phyloP scores from a whole-genome alignment of 768 basidiomycete species.

The Polyporus arcularius region DNA sequence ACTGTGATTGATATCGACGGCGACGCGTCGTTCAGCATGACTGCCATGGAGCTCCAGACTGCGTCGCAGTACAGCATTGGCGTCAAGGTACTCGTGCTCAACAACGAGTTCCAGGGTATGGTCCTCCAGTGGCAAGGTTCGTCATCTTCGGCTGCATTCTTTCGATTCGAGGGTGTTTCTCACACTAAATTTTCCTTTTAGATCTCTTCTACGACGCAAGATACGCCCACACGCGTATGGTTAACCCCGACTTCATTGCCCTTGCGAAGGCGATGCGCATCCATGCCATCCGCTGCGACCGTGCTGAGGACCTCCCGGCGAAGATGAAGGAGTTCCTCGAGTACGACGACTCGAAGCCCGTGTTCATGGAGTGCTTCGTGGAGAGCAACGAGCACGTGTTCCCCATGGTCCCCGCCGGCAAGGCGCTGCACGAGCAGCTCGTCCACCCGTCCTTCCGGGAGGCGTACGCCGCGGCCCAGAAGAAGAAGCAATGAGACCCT shows the following conservation, averaged over 20 bases:
- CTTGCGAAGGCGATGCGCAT: constrained; percentile 91
- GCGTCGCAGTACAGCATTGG: constrained; percentile 91
- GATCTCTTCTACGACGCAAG: constrained; percentile 96
- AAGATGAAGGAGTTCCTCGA: constrained; percentile 99
- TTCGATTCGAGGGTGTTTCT: background rate
- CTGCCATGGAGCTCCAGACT: constrained; percentile 97
- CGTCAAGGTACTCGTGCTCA: constrained; percentile 90
- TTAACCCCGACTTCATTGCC: constrained; percentile 91
- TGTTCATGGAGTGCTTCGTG: constrained; percentile 89
- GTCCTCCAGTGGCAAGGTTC: constrained; percentile 98
- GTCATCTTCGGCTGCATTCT: constrained; percentile 19
- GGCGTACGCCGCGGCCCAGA: constrained; percentile 21
- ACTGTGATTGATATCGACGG: constrained; percentile 96
- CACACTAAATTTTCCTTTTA: constrained; percentile 15
- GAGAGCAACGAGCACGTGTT: constrained; percentile 85
- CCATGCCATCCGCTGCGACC: constrained; percentile 80
- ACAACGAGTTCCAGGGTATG: constrained; percentile 99
- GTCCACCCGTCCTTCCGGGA: constrained; percentile 49
- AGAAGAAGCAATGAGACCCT: constrained; percentile 14
- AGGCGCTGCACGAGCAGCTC: constrained; percentile 90
- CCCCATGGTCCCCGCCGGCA: constrained; percentile 94
- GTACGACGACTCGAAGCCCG: constrained; percentile 83
- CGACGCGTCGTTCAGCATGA: constrained; percentile 99
- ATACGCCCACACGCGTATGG: constrained; percentile 97
- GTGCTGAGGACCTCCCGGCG: constrained; percentile 73